Percentiles rank a stretch among this genome's conserved stretches.
phyloP scores from a whole-genome alignment of 2,329 filamentous ascomycete species.

The Dactylella cylindrospora region DNA sequence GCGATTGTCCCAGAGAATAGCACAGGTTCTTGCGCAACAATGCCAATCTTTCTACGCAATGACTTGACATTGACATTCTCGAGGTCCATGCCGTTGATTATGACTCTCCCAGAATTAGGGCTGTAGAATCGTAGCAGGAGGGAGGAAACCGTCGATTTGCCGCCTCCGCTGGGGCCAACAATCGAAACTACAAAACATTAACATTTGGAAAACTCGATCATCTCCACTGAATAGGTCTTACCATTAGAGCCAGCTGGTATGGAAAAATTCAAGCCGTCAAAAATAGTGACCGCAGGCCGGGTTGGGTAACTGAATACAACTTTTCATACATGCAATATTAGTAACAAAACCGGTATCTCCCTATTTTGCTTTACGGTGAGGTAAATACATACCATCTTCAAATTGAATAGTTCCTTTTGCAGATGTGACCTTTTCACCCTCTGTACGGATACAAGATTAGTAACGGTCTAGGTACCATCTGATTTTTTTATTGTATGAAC shows the following conservation, averaged over 20 bases:
- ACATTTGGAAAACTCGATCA: neutral
- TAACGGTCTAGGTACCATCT: constrained; percentile 3
- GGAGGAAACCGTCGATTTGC: constrained; percentile 85
- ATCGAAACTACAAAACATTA: constrained; percentile 68
- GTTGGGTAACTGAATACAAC: constrained; percentile 92
- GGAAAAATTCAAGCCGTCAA: constrained; percentile 82
- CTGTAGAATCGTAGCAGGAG: constrained; percentile 88
- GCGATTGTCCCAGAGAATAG: constrained; percentile 82
- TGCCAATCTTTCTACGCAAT: constrained; percentile 84
- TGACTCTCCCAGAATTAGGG: constrained; percentile 73
- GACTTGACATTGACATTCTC: constrained; percentile 89
- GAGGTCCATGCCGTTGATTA: constrained; percentile 82
- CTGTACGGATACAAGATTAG: constrained; percentile 49
- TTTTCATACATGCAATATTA: neutral
- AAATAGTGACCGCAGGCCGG: constrained; percentile 85
- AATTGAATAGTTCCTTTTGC: constrained; percentile 89
- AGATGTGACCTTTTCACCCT: constrained; percentile 74
- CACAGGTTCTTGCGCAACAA: constrained; percentile 94
- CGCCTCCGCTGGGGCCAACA: constrained; percentile 91
- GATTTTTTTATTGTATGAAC: too few species aligned
- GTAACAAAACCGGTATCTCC: neutral
- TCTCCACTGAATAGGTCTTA: neutral
- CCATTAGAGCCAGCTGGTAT: constrained; percentile 85
- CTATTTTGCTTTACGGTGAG: constrained; percentile 1
- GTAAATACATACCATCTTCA: constrained; percentile 56